Base-by-base conservation (phyloP, 495 filamentous ascomycete species). In the Lepidopterella palustris region DNA sequence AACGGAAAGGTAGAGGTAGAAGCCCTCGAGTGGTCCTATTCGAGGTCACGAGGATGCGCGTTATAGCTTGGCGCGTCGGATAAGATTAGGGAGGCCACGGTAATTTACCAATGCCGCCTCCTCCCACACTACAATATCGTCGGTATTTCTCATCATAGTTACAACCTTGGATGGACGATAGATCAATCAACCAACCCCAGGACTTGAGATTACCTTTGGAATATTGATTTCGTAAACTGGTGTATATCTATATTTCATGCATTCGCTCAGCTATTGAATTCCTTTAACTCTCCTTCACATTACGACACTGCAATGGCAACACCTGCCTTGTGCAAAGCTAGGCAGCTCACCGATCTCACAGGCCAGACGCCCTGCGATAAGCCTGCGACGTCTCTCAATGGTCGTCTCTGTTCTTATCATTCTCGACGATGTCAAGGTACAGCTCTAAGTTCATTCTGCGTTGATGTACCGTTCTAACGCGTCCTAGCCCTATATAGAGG, bases 381-480 rank as follows among this genome's bases (percentile, higher is more conserved):
- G 23, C 26, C 63, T 25, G 72, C 77, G 9, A 77, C 73, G 4
- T 72, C 73, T 25, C 55, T 71, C 62, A 72, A 78, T 60, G 69
- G 69, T 21, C 63, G 79, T n/a, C 80, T 80, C 62, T 82, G 79
- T 60, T 55, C 57, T 9, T 77, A 74, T 53, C 78, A 80, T 51
- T 74, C 74, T 0, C 71, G 69, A 28, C 74, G 79, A 60, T 77
- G 73, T 48, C 73, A 73, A 60, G 78, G 68, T 66, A 27, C 40
- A 29, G 18, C 18, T 8, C 10, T 39, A n/a, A 54, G n/a, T 54
- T 32, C 15, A 32, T 54, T 18, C 27, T n/a, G 21, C 13, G 23
- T n/a, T 24, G 2, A 18, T 54, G 4, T 2, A 50, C 13, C 45
- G 13, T 50, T 18, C 25, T 49, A 18, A 49, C 5, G n/a, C 25